Evolutionary conservation across 345 rosid genomes (phyloP).

Genomic region (Linum lewisii): DNA sequence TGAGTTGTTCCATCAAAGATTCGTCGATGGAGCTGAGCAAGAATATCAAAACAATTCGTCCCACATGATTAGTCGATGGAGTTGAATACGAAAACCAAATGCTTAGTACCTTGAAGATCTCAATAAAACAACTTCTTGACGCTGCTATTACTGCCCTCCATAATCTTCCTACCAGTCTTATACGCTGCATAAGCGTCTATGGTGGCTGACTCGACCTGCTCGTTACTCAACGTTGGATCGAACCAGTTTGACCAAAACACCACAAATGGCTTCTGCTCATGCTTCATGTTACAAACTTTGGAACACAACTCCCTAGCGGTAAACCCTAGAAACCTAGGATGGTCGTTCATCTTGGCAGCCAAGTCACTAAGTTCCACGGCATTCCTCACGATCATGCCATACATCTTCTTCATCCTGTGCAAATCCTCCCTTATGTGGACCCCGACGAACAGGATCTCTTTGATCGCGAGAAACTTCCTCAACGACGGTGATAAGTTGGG

Average conservation of each 20-base stretch:
- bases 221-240: conserved; percentile 12
- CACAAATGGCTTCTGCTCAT: conserved; percentile 15
- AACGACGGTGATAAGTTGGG: conserved; percentile 16
- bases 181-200: conserved; percentile 24
- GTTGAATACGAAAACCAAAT: too few relatives aligned
- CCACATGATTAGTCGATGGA: too few relatives aligned
- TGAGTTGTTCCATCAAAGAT: too few relatives aligned
- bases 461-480: conserved; percentile 13
- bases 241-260: conserved; percentile 27
- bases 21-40: too few relatives aligned
- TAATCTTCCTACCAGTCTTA: conserved; percentile 20
- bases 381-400: conserved; percentile 18
- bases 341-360: conserved; percentile 21
- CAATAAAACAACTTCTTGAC: conserved; percentile 19
- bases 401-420: conserved; percentile 3
- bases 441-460: conserved; percentile 19
- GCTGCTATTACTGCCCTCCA: conserved; percentile 18
- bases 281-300: conserved; percentile 9
- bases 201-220: conserved; percentile 22
- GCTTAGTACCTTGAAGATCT: too few relatives aligned
- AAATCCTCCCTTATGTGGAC: conserved; percentile 25
- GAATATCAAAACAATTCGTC: too few relatives aligned
- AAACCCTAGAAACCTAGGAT: conserved; percentile 15
- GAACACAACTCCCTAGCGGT: conserved; percentile 18
- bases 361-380: conserved; percentile 19